Percentiles rank a stretch among this genome's conserved stretches.
Evolutionary conservation across 2,329 filamentous ascomycete genomes (phyloP).

Genomic region (Aspergillus luchuensis): DNA sequence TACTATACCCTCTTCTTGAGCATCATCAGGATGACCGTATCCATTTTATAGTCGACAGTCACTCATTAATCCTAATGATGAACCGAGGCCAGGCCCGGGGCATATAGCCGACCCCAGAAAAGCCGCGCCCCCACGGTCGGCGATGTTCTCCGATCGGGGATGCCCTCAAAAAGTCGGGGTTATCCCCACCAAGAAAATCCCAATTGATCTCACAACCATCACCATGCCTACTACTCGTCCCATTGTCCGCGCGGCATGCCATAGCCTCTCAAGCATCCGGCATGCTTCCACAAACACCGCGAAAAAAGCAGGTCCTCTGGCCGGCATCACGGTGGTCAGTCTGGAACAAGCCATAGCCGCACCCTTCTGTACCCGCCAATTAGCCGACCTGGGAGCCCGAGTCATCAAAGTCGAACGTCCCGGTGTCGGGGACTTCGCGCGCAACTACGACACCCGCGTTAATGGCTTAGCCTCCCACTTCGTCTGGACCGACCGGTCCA

Average conservation of each 20-base stretch:
- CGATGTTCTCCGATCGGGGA: background rate
- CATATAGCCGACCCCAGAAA: background rate
- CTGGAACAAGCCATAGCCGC: slow-evolving; percentile 59
- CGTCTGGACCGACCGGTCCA: slow-evolving; percentile 59
- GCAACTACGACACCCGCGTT: slow-evolving; percentile 54
- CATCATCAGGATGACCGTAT: background rate
- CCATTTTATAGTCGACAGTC: background rate
- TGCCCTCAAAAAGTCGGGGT: background rate
- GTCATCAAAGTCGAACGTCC: slow-evolving; percentile 60
- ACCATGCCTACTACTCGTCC: background rate
- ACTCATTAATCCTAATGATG: background rate
- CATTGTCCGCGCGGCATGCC: no score
- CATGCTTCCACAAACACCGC: slow-evolving; percentile 9
- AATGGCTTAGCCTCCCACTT: slow-evolving; percentile 57
- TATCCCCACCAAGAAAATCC: background rate
- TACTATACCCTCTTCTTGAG: background rate
- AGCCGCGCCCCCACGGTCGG: background rate
- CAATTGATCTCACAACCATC: background rate
- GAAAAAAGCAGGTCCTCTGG: slow-evolving; percentile 31
- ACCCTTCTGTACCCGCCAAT: slow-evolving; percentile 57
- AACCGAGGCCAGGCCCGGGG: background rate
- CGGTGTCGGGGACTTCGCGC: slow-evolving; percentile 55
- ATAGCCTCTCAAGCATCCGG: background rate
- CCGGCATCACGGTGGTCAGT: slow-evolving; percentile 55
- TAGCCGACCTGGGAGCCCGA: slow-evolving; percentile 57